Base-by-base conservation (phyloP, 2,329 filamentous ascomycete species). In the Calonectria pseudoreteaudii region DNA sequence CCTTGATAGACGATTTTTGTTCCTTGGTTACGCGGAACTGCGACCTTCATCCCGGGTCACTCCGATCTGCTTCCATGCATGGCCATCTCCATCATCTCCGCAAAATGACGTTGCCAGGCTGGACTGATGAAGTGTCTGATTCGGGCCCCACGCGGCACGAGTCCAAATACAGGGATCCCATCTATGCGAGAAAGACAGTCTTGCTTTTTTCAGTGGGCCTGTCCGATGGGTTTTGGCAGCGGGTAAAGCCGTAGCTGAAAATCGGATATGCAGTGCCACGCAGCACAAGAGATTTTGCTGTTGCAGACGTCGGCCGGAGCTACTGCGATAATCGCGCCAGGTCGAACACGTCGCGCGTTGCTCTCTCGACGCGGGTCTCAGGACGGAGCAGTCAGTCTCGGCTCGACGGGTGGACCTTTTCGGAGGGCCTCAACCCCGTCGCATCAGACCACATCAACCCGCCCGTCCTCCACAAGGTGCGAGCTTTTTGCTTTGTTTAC, bases 191-290 rank as follows among this genome's bases (percentile, higher is more conserved):
- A 62, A 41, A 62, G 23, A 7, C 56, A 16, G 23, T 14, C 2
- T 62, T 62, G 56, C 56, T 62, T 62, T 62, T 62, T 62, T 13
- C 34, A 18, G 56, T 62, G 56, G 56, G 56, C 56, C 34, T 16
- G n/a, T 10, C 36, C 23, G 56, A 41, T 41, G 20, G n/a, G 36
- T 34, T 62, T 62, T 41, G 56, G 56, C 36, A 13, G 56, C 56
- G 56, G 56, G 56, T 62, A 62, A 62, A 62, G 56, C 56, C 56
- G 56, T 41, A 62, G 56, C 56, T 62, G 56, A 62, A 34, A 41
- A 62, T 62, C 56, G 36, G 56, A 41, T 30, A 62, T 62, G 56
- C 56, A 62, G 18, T 41, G 56, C 56, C 56, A 62, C 56, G 56
- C 56, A 62, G 38, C 36, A 28, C 34, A 38, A 23, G 56, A 62